Percentiles rank a stretch among this genome's conserved stretches.
Conservation (phyloP, 345 rosid species). For the Cardamine occulta region DNA sequence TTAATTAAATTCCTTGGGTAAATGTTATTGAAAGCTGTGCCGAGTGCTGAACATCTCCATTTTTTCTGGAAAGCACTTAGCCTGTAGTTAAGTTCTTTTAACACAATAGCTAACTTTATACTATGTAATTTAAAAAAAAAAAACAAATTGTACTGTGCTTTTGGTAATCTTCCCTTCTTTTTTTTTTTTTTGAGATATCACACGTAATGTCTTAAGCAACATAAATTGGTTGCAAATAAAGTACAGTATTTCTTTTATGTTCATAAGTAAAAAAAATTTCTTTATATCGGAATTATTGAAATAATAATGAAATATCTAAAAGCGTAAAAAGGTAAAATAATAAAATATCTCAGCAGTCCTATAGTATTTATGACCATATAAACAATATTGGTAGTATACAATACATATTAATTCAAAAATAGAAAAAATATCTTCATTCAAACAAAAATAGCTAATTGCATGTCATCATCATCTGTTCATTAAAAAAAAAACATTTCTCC, state of each 20-base stretch:
- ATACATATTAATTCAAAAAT: no score
- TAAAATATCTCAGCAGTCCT: not conserved
- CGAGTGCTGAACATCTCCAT: conserved; percentile 18
- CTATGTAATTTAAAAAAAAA: no score
- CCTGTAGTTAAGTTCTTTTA: not conserved
- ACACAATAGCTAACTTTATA: not conserved
- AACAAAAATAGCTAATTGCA: not conserved
- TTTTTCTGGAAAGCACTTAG: conserved; percentile 18
- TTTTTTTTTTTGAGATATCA: not conserved
- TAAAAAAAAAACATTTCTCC: no score
- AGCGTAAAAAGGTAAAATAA: not conserved
- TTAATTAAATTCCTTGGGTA: not conserved
- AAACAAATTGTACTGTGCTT: conserved; percentile 5
- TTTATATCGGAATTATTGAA: not conserved
- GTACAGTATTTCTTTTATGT: no score
- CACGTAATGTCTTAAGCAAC: conserved; percentile 6
- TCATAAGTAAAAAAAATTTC: no score
- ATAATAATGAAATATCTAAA: not conserved
- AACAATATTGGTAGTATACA: not conserved
- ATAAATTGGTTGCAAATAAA: conserved; percentile 7
- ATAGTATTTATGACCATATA: not conserved
- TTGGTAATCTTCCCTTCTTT: not conserved
- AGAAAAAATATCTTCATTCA: not conserved
- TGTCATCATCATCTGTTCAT: not conserved
- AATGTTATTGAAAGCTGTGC: conserved; percentile 22